Evolutionary conservation across 306 rosid species (phyloP).

Genomic region (Cucumis hystrix): DNA sequence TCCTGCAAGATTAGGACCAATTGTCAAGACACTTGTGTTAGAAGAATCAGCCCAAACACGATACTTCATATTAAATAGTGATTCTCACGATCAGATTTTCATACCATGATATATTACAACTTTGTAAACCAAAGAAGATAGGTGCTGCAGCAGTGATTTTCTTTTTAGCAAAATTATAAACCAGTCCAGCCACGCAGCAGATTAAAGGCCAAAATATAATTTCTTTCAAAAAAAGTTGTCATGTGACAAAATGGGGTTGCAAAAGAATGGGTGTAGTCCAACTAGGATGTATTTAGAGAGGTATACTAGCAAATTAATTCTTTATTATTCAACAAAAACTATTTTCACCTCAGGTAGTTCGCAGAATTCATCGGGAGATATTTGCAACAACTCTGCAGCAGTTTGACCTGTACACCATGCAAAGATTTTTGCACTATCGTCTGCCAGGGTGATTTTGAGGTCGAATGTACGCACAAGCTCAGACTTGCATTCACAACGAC

Average conservation of each 20-base stretch:
- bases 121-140: neutral
- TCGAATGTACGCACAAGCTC: conserved; percentile 49
- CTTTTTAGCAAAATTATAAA: neutral
- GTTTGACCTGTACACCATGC: conserved; percentile 87
- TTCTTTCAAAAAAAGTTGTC: no score
- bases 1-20: conserved; percentile 34
- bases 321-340: neutral
- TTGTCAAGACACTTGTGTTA: neutral
- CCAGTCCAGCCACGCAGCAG: no score
- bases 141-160: neutral
- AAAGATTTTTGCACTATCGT: conserved; percentile 46
- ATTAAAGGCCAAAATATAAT: no score
- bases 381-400: conserved; percentile 81
- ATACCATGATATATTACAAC: neutral
- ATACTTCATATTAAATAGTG: neutral
- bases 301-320: neutral
- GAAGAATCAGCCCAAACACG: neutral
- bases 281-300: neutral
- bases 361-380: conserved; percentile 69
- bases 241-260: no score
- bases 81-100: neutral
- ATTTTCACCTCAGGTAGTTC: conserved; percentile 55
- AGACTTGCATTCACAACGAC: conserved; percentile 30
- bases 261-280: no score
- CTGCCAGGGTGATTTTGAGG: conserved; percentile 75